Evolutionary conservation across 768 basidiomycete species (phyloP), one percentile per base, ranked within the genome.

Genomic region (Lactarius hengduanensis): DNA sequence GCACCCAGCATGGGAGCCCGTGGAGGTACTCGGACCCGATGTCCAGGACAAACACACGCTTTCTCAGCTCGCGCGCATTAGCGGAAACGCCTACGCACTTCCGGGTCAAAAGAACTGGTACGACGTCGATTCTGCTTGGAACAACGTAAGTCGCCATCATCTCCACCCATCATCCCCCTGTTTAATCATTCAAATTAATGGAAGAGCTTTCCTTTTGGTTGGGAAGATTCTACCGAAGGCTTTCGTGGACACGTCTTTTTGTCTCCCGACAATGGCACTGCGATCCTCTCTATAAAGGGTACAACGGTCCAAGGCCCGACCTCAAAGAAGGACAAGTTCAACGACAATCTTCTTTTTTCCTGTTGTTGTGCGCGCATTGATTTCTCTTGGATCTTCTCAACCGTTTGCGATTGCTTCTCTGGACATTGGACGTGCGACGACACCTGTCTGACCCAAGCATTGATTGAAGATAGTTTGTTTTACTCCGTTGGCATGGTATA

Each of bases 311-410:
- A 84, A 69, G 94, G 94, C 2, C 86, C 89, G 16, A 96, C 96
- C 15, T 91, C 91, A 59, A 91, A 86, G 79, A 87, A 90, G 72
- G 96, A 98, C 78, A 96, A 94, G 78, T 88, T 88, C 73, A 98
- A 98, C 76, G 96, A 97, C 76, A 93, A 93, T 71, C 72, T 92
- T 75, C 76, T 93, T 20, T 93, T 92, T 73, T 91, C 94, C 0
- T 98, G 96, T 77, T 98, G 96, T 74, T 98, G 96, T 72, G 96
- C 94, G 18, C 83, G 87, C 38, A 90, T 96, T 41, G 91, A 92
- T 75, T 82, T 94, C 66, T 87, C 91, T 2, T 98, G 96, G 95
- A 73, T 84, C 32, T 89, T 93, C 74, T 82, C 83, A 41, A 87
- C 90, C 2, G 96, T 97, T 4, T 98, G 96, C 78, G 83, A 92